Conservation (phyloP, 2,329 filamentous ascomycete species). For the Verticillium nubilum region DNA sequence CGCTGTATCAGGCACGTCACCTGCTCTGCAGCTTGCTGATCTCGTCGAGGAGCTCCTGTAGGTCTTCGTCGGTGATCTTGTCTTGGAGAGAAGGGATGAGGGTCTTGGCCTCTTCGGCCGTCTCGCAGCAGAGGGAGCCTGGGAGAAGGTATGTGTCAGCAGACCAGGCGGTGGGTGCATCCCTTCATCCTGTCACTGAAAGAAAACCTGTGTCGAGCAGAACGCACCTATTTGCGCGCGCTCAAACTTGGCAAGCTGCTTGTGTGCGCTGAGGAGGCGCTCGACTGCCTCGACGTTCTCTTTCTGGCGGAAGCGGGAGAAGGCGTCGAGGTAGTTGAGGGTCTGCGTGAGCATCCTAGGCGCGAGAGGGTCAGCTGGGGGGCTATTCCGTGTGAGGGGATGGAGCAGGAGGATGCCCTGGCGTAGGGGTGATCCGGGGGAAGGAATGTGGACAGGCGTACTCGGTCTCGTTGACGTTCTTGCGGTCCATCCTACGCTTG, state of each 20-base stretch:
- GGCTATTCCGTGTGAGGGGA: too few relatives aligned
- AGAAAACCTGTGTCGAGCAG: too few relatives aligned
- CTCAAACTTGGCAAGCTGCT: slow-evolving; percentile 85
- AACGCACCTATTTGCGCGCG: slow-evolving; percentile 77
- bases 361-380: not conserved
- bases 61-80: slow-evolving; percentile 85
- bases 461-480: slow-evolving; percentile 81
- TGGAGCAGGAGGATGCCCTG: too few relatives aligned
- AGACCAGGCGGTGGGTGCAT: not conserved
- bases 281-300: slow-evolving; percentile 95
- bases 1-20: slow-evolving; percentile 8
- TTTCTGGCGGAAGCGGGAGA: slow-evolving; percentile 92
- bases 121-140: slow-evolving; percentile 91
- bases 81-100: slow-evolving; percentile 83
- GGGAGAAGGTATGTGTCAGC: slow-evolving; percentile 12
- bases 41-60: slow-evolving; percentile 85
- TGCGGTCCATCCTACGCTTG: slow-evolving; percentile 72
- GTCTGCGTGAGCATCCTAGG: slow-evolving; percentile 76
- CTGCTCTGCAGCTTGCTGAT: slow-evolving; percentile 67
- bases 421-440: not conserved
- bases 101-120: slow-evolving; percentile 91
- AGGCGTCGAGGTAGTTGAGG: slow-evolving; percentile 86
- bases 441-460: slow-evolving; percentile 38
- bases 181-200: too few relatives aligned
- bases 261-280: slow-evolving; percentile 72